Conservation (phyloP, 768 basidiomycete genomes). For the Hysterangium stoloniferum region DNA sequence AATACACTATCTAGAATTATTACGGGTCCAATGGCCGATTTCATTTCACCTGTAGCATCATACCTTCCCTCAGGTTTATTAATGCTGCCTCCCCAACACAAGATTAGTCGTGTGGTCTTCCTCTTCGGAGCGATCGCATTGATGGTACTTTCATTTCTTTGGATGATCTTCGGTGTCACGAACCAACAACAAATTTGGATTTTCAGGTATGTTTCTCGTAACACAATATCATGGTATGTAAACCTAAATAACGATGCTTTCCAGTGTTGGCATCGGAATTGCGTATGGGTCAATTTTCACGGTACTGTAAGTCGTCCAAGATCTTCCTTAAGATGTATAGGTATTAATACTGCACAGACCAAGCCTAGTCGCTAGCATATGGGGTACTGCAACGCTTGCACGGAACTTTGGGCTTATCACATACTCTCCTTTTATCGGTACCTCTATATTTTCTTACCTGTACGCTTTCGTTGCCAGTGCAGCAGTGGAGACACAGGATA, state of each 20-base stretch:
- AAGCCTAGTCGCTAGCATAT: constrained; percentile 60
- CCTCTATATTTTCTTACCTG: constrained; percentile 68
- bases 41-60: constrained; percentile 54
- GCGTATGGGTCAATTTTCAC: constrained; percentile 69
- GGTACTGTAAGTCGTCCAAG: constrained; percentile 45
- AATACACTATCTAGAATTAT: constrained; percentile 67
- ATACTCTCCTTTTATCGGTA: constrained; percentile 70
- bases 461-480: constrained; percentile 62
- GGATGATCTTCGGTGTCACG: constrained; percentile 42
- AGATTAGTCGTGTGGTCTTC: constrained; percentile 57
- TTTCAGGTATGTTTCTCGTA: constrained; percentile 45
- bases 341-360: constrained; percentile 37
- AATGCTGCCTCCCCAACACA: constrained; percentile 38
- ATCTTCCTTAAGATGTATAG: not conserved
- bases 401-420: constrained; percentile 66
- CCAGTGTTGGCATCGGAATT: constrained; percentile 56
- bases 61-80: constrained; percentile 31
- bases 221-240: too few relatives aligned
- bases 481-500: constrained; percentile 31
- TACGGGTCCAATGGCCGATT: constrained; percentile 64
- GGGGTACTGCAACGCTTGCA: constrained; percentile 62
- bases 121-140: constrained; percentile 40
- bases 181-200: constrained; percentile 53
- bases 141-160: constrained; percentile 45
- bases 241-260: not conserved